Evolutionary conservation across 106 monocot species (phyloP), one percentile per base, ranked within the genome.

Genomic region (Acanthochlamys bracteata): DNA sequence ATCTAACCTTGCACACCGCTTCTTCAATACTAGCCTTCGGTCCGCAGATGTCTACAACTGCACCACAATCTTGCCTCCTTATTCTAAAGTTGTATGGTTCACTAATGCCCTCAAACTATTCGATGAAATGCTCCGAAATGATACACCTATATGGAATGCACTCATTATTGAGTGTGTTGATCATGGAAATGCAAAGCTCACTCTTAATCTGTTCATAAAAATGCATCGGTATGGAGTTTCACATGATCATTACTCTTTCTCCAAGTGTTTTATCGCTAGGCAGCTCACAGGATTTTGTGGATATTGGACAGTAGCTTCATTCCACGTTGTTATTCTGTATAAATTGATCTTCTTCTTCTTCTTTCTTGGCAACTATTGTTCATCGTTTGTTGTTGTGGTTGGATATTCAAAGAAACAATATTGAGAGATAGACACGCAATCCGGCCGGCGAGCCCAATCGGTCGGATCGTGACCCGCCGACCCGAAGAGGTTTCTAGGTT

Each of bases 21-120:
- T 81, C 15, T 81, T 75, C 33, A 54, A 43, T 22, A 58, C 62
- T 24, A n/a, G n/a, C n/a, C 64, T 72, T 9, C 23, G 68, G 20
- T 41, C 13, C 0, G 72, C 72, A 0, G 76, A 81, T 24, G 62
- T 23, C 4, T 82, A 77, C 66, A 53, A 76, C 13, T 42, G 51
- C 47, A 82, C 82, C 39, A 77, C 72, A 20, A 40, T 82, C 16
- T 39, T 82, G 1, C 73, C 76, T 0, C 76, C 73, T 0, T 82
- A 65, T 25, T 49, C 52, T 1, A 73, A 61, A 22, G 22, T 24
- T 19, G 82, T 73, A 0, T 41, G 27, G 10, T n/a, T 74, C 17
- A 25, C 22, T 0, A 13, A 33, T 19, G 82, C 82, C n/a, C 39
- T 74, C 20, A 17, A 53, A 41, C 57, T 82, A 57, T 82, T 82